Evolutionary conservation across 2,329 filamentous ascomycete species (phyloP).

Genomic region (Exophiala mesophila): DNA sequence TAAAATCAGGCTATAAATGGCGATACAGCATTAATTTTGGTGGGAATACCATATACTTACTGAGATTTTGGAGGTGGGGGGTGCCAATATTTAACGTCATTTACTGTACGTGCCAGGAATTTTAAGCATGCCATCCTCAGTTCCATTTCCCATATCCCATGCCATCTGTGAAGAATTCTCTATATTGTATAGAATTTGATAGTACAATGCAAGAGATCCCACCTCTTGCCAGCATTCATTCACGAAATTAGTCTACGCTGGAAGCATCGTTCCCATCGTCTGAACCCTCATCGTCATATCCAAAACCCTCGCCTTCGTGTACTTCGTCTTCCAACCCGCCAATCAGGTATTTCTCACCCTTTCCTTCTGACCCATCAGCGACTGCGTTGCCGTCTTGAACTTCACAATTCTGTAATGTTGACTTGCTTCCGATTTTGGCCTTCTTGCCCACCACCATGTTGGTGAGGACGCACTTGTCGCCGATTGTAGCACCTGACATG

Average conservation of each 20-base stretch:
- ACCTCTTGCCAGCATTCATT: too few relatives aligned
- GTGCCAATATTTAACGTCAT: too few relatives aligned
- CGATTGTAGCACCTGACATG: constrained; percentile 87
- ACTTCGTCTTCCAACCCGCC: constrained; percentile 40
- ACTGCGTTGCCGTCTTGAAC: constrained; percentile 81
- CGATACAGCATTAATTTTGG: not conserved
- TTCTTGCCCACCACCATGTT: constrained; percentile 81
- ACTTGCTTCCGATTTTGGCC: constrained; percentile 76
- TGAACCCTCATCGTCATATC: constrained; percentile 24
- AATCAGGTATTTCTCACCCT: constrained; percentile 59
- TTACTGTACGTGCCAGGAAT: too few relatives aligned
- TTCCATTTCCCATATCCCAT: too few relatives aligned
- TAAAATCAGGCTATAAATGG: not conserved
- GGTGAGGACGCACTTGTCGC: constrained; percentile 76
- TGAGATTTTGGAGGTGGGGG: too few relatives aligned
- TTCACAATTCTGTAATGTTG: constrained; percentile 80
- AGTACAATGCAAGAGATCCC: too few relatives aligned
- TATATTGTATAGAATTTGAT: too few relatives aligned
- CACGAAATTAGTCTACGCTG: too few relatives aligned
- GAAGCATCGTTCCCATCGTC: too few relatives aligned
- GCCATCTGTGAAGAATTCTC: too few relatives aligned
- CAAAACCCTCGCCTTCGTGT: constrained; percentile 32
- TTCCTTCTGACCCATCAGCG: constrained; percentile 65
- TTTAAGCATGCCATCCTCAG: too few relatives aligned
- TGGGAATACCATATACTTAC: constrained; percentile 35